Evolutionary conservation across 2,329 filamentous ascomycete species (phyloP).

Genomic region (Cytospora piceae): DNA sequence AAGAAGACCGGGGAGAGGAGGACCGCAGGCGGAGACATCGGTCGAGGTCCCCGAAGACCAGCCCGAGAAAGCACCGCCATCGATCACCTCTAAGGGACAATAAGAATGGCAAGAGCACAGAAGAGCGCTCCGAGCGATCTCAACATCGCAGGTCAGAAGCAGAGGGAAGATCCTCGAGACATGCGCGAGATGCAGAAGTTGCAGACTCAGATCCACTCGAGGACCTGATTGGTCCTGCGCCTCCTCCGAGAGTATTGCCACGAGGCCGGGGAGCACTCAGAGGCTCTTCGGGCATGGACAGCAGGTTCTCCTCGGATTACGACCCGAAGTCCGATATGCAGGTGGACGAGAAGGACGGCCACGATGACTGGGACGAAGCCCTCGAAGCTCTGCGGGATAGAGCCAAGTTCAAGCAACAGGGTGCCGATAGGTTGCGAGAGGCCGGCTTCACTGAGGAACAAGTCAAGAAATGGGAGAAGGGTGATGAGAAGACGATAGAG

Average conservation of each 20-base stretch:
- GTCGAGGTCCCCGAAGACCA: conserved; percentile 25
- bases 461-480: conserved; percentile 71
- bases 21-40: conserved; percentile 24
- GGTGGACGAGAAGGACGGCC: conserved; percentile 50
- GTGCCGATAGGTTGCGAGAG: conserved; percentile 73
- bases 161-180: conserved; percentile 8
- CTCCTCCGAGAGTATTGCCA: conserved; percentile 54
- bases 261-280: conserved; percentile 72
- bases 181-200: conserved; percentile 33
- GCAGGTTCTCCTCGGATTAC: conserved; percentile 73
- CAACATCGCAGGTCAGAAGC: conserved; percentile 1
- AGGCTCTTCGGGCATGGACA: conserved; percentile 71
- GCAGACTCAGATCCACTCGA: conserved; percentile 74
- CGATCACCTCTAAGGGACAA: conserved; percentile 20
- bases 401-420: conserved; percentile 75
- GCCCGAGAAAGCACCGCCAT: conserved; percentile 26
- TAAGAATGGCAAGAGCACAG: not conserved
- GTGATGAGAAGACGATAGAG: conserved; percentile 62
- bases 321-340: conserved; percentile 61
- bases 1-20: conserved; percentile 30
- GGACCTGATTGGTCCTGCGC: conserved; percentile 75
- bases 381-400: conserved; percentile 79
- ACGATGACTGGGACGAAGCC: conserved; percentile 78
- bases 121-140: conserved; percentile 16
- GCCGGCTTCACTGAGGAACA: conserved; percentile 80